Percentiles rank a stretch among this genome's conserved stretches.
phyloP scores from a whole-genome alignment of 2,329 filamentous ascomycete species.

The Exserohilum turcica region DNA sequence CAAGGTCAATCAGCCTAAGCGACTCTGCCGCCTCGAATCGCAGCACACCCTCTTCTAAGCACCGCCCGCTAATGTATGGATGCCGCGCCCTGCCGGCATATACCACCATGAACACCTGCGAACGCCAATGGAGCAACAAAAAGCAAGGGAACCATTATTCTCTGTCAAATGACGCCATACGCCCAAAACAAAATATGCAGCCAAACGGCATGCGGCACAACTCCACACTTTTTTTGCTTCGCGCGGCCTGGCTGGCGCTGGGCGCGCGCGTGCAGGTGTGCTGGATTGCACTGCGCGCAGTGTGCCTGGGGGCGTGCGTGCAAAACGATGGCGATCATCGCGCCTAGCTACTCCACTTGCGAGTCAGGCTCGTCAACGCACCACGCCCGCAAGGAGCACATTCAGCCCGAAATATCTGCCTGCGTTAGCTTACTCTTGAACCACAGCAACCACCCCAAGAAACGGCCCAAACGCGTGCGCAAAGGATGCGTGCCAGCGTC shows the following conservation, averaged over 20 bases:
- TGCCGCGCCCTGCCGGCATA: slow-evolving; percentile 2
- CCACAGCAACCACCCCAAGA: slow-evolving; percentile 17
- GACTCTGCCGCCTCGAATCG: slow-evolving; percentile 4
- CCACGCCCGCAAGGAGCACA: slow-evolving; percentile 48
- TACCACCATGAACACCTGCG: neutral
- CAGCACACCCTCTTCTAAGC: slow-evolving; percentile 11
- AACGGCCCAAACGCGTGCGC: slow-evolving; percentile 8
- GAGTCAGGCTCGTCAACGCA: slow-evolving; percentile 36
- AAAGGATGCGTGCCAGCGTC: slow-evolving; percentile 2
- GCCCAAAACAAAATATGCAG: slow-evolving; percentile 8
- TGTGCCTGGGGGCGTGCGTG: slow-evolving; percentile 22
- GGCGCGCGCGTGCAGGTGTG: neutral
- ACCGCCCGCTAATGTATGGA: neutral
- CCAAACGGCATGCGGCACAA: slow-evolving; percentile 3
- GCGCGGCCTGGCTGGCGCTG: slow-evolving; percentile 6
- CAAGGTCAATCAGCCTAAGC: slow-evolving; percentile 7
- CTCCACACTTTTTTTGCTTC: slow-evolving; percentile 13
- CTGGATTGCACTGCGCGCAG: slow-evolving; percentile 9
- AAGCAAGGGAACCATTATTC: neutral
- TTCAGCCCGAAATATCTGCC: slow-evolving; percentile 50
- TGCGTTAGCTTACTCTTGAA: slow-evolving; percentile 37
- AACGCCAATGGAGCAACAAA: neutral
- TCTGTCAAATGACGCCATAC: slow-evolving; percentile 11
- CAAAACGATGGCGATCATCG: slow-evolving; percentile 23
- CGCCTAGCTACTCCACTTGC: slow-evolving; percentile 11